Percentiles rank a stretch among this genome's conserved stretches.
Evolutionary conservation across 768 basidiomycete genomes (phyloP).

Genomic region (Suillus lakei): DNA sequence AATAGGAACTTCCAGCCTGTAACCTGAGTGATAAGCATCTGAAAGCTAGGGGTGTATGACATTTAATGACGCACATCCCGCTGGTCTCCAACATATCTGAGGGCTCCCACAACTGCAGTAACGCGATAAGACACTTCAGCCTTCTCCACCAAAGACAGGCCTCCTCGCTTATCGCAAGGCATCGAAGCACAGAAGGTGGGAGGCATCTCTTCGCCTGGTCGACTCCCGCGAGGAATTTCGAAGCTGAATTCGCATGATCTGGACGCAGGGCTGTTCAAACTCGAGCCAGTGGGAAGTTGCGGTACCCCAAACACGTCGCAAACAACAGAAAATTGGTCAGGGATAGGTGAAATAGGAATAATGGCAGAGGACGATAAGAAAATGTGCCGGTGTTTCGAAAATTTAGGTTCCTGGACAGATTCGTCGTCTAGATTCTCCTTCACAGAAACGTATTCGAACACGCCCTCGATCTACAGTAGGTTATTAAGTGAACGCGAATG

Average conservation of each 20-base stretch:
- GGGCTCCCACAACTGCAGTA: slow-evolving; percentile 62
- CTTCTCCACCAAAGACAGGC: slow-evolving; percentile 36
- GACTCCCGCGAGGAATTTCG: slow-evolving; percentile 53
- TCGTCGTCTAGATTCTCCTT: slow-evolving; percentile 24
- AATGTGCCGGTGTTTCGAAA: slow-evolving; percentile 43
- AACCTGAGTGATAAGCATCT: slow-evolving; percentile 11
- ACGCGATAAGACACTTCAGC: slow-evolving; percentile 59
- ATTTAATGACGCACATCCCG: slow-evolving; percentile 49
- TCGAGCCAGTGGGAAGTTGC: slow-evolving; percentile 51
- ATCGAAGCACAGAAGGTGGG: slow-evolving; percentile 54
- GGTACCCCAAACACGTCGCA: slow-evolving; percentile 44
- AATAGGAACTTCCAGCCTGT: slow-evolving; percentile 69
- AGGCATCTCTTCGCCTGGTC: slow-evolving; percentile 63
- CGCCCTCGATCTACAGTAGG: slow-evolving; percentile 60
- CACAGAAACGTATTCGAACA: slow-evolving; percentile 51
- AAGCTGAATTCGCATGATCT: slow-evolving; percentile 55
- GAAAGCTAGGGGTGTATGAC: background rate
- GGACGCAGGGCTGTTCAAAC: slow-evolving; percentile 36
- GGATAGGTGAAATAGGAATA: slow-evolving; percentile 41
- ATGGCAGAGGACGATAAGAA: slow-evolving; percentile 54
- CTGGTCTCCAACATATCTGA: slow-evolving; percentile 45
- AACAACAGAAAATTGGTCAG: slow-evolving; percentile 29
- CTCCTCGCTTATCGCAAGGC: slow-evolving; percentile 31
- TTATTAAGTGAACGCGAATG: slow-evolving; percentile 10
- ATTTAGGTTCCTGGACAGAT: slow-evolving; percentile 22